Base-by-base conservation (phyloP, 331 rosid genomes). In the Acacia pycnantha region DNA sequence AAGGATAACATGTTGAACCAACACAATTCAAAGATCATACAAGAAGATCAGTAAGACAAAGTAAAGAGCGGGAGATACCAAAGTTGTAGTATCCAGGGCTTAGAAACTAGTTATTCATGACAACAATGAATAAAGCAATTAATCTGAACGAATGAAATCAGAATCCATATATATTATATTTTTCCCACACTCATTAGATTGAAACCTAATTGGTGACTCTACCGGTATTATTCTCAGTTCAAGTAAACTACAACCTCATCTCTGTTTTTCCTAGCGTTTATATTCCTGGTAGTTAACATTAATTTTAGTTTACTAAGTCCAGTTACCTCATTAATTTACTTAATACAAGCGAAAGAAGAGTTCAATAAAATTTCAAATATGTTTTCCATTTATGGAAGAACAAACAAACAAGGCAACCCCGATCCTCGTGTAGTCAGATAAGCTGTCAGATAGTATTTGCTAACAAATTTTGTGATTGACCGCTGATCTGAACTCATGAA, bases 11-110 rank as follows among this genome's bases (percentile, higher is more conserved):
- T 77, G 77, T 77, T 66, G 16, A 51, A 41, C 24, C 70, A 50
- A 16, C 68, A 61, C n/a, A 70, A 35, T 50, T 37, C 43, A 79
- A 18, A 56, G 70, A 70, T 35, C n/a, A 40, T 37, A 54, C 21
- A 14, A 33, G 18, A 47, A 64, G 24, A 26, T 7, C 19, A 37
- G 29, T 33, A 54, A 77, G 78, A 65, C 70, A 82, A 44, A 53
- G 72, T 22, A 70, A 6, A 79, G 70, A 50, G 83, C 73, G 24
- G 58, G 40, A 19, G 59, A 53, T 53, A 53, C 22, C 59, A 53
- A 19, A 53, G 10, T 53, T 19, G 24, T 19, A 19, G 59, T 53
- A 53, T 1, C 24, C 10, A 19, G 59, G 24, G 10, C 59, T 53
- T 53, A 19, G 11, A 53, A 51, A 18, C 11, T 53, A 53, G 59